These are phyloP conservation scores for Aspergillus ruber DNA, from an alignment of 2,329 filamentous ascomycete species.

Conservation along the genomic window DNA sequence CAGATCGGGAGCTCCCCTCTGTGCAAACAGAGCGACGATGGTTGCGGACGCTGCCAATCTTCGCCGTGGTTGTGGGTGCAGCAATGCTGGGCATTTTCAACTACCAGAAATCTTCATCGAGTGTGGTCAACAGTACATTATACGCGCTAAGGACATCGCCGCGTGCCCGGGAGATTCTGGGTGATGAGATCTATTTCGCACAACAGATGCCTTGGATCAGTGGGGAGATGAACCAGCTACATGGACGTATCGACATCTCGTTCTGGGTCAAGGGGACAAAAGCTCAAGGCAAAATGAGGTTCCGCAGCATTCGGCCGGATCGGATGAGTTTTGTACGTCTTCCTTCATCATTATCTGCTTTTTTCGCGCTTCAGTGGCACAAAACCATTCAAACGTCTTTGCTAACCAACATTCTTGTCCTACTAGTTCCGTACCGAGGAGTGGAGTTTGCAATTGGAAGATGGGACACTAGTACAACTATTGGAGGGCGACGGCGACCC, in stretches of 20 bases:
- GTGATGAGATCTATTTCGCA: constrained; percentile 79
- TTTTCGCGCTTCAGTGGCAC: neutral
- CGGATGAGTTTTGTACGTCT: constrained; percentile 53
- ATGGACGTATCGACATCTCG: constrained; percentile 78
- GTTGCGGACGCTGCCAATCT: constrained; percentile 71
- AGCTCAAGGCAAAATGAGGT: constrained; percentile 66
- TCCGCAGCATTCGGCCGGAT: constrained; percentile 66
- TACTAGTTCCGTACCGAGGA: constrained; percentile 74
- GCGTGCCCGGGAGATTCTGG: constrained; percentile 67
- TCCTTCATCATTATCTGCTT: neutral
- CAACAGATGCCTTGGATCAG: constrained; percentile 75
- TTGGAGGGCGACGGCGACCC: constrained; percentile 64
- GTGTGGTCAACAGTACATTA: constrained; percentile 77
- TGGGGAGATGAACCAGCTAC: constrained; percentile 87
- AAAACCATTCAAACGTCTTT: neutral
- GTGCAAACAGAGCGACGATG: constrained; percentile 51
- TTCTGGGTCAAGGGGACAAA: constrained; percentile 81
- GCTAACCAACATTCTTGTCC: constrained; percentile 4
- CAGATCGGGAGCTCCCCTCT: constrained; percentile 48
- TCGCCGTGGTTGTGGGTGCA: constrained; percentile 62
- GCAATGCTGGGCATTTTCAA: constrained; percentile 91
- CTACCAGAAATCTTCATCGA: constrained; percentile 91
- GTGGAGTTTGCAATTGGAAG: constrained; percentile 73
- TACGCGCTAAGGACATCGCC: constrained; percentile 83
- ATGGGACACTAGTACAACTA: constrained; percentile 65